Base-by-base conservation (phyloP, 2,329 filamentous ascomycete genomes). In the Fusarium continuum region DNA sequence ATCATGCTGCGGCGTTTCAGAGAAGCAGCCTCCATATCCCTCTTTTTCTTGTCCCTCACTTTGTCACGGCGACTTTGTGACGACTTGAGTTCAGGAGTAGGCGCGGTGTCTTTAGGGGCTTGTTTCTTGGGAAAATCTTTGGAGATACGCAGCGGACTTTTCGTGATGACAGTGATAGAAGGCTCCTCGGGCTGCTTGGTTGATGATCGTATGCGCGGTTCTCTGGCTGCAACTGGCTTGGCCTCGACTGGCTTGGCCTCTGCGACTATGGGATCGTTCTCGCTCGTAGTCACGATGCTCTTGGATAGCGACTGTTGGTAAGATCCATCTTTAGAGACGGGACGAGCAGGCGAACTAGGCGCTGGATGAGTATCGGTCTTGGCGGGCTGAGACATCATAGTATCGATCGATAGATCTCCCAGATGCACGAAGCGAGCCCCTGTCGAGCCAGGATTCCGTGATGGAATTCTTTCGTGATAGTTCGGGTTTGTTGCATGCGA, bases 1-100 rank as follows among this genome's bases (percentile, higher is more conserved):
- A 65, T 32, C 43, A 52, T 57, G 34, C 52, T 65, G 31, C 66
- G 58, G n/a, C 62, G 64, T 20, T 64, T 69, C 16, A 69, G 49
- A 13, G 69, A 72, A 6, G 65, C 65, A 16, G 75, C 73, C 52
- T 79, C 77, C 55, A 80, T 72, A 28, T 80, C 79, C 14, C 77
- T 72, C 46, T 72, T 71, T 57, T 79, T 80, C 66, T 74, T 75
- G 16, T 78, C 76, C 19, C 74, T 75, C 6, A 80, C 79, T 39
- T 71, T 73, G 6, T 79, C 77, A 16, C 71, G 71, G 14, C 78
- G 75, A 35, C 69, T 77, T 26, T 72, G 67, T 6, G 68, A 51
- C 13, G 72, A 72, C 9, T 35, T 56, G n/a, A 58, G 53, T 6
- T 65, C 54, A 2, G 69, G 65, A 3, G 62, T 23, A 49, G 48